Percentiles rank a stretch among this genome's conserved stretches.
Evolutionary conservation across 225 moss, liverwort and hornwort species (phyloP).

Genomic region (Straminergon stramineum): DNA sequence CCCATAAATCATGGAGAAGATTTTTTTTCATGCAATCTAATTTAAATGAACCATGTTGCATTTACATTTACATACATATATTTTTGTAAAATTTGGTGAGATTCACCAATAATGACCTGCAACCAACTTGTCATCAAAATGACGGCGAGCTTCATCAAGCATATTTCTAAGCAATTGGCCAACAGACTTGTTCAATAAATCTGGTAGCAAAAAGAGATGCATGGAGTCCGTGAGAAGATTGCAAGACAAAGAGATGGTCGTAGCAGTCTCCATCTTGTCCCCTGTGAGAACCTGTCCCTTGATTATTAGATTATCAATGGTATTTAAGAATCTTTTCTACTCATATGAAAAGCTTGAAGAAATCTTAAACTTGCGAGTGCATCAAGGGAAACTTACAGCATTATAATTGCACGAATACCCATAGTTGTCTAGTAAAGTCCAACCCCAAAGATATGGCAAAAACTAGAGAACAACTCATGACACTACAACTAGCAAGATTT

Average conservation of each 20-base stretch:
- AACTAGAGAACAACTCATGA: no score
- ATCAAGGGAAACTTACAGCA: background rate
- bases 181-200: conserved; percentile 45
- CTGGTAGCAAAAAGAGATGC: conserved; percentile 85
- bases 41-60: background rate
- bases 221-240: conserved; percentile 77
- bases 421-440: background rate
- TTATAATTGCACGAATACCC: background rate
- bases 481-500: background rate
- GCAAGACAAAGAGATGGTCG: conserved; percentile 76
- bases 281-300: conserved; percentile 78
- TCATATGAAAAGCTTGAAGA: background rate
- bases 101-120: background rate
- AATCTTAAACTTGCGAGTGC: background rate
- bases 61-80: no score
- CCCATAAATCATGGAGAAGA: background rate
- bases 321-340: background rate
- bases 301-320: conserved; percentile 1
- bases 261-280: conserved; percentile 87
- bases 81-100: background rate
- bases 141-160: conserved; percentile 70
- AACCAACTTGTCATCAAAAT: background rate
- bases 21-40: background rate
- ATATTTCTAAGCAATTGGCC: conserved; percentile 68
- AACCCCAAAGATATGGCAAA: no score